A percentile compares a stretch with the other conserved stretches of the same genome.
These are phyloP conservation scores for Pisolithus thermaeus DNA, from an alignment of 1,284 basidiomycete species.

Conservation along the genomic window DNA sequence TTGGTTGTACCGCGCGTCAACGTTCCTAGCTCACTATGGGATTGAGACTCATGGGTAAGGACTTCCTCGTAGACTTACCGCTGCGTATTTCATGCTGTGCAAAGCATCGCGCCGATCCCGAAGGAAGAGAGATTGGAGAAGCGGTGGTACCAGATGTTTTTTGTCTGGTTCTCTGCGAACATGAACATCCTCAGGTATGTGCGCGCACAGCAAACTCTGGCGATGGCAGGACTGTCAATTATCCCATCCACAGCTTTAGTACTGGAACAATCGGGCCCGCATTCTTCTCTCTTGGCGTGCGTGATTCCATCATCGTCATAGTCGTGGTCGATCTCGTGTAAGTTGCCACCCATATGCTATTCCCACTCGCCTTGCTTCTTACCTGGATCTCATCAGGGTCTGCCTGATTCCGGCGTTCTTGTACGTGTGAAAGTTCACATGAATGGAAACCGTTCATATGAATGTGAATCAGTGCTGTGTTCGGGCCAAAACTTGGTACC, in stretches of 20 bases:
- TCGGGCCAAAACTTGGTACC: conserved; percentile 57
- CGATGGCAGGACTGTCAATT: background rate
- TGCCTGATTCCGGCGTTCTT: conserved; percentile 47
- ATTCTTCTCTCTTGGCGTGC: conserved; percentile 51
- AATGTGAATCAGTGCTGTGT: conserved; percentile 37
- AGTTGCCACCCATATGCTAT: conserved; percentile 16
- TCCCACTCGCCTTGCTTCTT: background rate
- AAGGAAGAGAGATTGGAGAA: conserved; percentile 42
- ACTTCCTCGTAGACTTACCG: background rate
- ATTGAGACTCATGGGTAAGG: conserved; percentile 37
- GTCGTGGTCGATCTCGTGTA: conserved; percentile 52
- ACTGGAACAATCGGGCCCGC: conserved; percentile 56
- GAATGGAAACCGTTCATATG: conserved; percentile 7
- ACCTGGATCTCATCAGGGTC: conserved; percentile 8
- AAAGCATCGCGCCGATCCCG: conserved; percentile 49
- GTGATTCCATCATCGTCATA: conserved; percentile 46
- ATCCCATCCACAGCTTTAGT: conserved; percentile 32
- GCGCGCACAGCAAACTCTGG: background rate
- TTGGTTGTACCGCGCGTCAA: conserved; percentile 15
- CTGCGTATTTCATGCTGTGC: background rate
- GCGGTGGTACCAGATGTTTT: conserved; percentile 58
- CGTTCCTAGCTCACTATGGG: conserved; percentile 20
- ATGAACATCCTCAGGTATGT: conserved; percentile 52
- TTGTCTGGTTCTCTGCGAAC: conserved; percentile 61
- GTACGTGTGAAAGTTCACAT: conserved; percentile 30